Evolutionary conservation across 441 rosid genomes (phyloP), one percentile per base, ranked within the genome.

Genomic region (Erodium trifolium): DNA sequence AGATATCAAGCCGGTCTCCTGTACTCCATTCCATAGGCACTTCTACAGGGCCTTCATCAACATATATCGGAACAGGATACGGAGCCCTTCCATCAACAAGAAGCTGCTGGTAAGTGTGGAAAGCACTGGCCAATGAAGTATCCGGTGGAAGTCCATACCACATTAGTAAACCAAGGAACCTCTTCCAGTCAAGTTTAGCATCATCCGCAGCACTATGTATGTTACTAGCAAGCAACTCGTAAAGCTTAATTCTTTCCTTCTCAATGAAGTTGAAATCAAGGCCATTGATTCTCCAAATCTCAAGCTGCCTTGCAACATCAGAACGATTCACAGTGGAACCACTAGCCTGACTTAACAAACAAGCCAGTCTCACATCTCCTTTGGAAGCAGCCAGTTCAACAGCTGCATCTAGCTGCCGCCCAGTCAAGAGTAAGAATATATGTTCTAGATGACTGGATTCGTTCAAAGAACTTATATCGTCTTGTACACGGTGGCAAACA

Each of bases 321-420:
- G 84, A 75, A 69, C 92, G 99, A 76, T 83, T 88, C 68, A 85
- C 85, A 68, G 79, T 79, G 68, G 92, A 90, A 31, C 99, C 99
- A 74, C 97, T 97, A 74, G 98, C 96, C 79, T 94, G 98, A 76
- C 98, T 92, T 78, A 92, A 80, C 81, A 94, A 84, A 85, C 98
- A 92, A 78, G 94, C 96, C 79, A 90, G 80, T 73, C 97, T 87
- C 68, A 90, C 96, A 81, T 94, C 99, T 77, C 99, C 99, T 82
- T 69, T 86, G 49, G 94, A 88, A 78, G 88, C 79, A 75, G 99
- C 94, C 76, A 92, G 78, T 78, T 92, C 97, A 72, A 92, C 97
- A 72, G 96, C 93, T 60, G 88, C 84, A 80, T 87, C 93, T 71
- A 90, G 80, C 78, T 86, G 97, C 67, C 98, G 82, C 67, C 99